Percentiles rank a stretch among this genome's conserved stretches.
Conservation (phyloP, 192 early-diverging fungal species). For the Rhizoclosmatium sp. region DNA sequence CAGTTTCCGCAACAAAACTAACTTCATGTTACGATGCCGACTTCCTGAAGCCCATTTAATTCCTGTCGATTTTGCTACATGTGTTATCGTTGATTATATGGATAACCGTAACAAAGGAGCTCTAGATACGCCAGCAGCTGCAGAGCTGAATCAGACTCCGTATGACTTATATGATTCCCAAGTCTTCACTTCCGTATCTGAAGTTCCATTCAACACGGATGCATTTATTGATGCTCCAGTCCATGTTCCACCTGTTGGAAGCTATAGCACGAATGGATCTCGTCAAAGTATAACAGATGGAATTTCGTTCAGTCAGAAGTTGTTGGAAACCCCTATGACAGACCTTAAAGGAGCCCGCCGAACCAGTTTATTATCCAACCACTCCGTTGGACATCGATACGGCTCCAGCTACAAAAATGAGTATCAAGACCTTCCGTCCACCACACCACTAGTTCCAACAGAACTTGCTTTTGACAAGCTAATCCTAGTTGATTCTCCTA, state of each 20-base stretch:
- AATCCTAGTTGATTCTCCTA: background rate
- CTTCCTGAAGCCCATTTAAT: slow-evolving; percentile 89
- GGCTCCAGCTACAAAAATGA: background rate
- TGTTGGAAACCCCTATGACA: background rate
- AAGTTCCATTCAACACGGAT: slow-evolving; percentile 19
- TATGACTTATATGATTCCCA: slow-evolving; percentile 19
- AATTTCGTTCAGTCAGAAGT: slow-evolving; percentile 11
- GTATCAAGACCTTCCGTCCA: background rate
- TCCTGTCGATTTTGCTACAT: slow-evolving; percentile 57
- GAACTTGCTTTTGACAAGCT: slow-evolving; percentile 13
- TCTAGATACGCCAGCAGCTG: background rate
- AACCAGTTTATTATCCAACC: slow-evolving; percentile 9
- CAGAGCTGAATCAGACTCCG: background rate
- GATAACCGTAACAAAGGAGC: background rate
- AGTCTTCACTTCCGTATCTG: slow-evolving; percentile 3
- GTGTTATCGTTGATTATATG: slow-evolving; percentile 14
- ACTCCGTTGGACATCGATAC: background rate
- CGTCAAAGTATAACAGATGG: background rate
- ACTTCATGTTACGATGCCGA: slow-evolving; percentile 76
- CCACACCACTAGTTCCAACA: background rate
- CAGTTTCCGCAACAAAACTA: slow-evolving; percentile 5
- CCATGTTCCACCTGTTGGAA: slow-evolving; percentile 1
- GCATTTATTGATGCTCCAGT: slow-evolving; percentile 1
- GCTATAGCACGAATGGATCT: slow-evolving; percentile 16
- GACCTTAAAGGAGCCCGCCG: background rate